Evolutionary conservation across 2,329 filamentous ascomycete species (phyloP), one percentile per base, ranked within the genome.

Genomic region (Scleromitrula shiraiana): DNA sequence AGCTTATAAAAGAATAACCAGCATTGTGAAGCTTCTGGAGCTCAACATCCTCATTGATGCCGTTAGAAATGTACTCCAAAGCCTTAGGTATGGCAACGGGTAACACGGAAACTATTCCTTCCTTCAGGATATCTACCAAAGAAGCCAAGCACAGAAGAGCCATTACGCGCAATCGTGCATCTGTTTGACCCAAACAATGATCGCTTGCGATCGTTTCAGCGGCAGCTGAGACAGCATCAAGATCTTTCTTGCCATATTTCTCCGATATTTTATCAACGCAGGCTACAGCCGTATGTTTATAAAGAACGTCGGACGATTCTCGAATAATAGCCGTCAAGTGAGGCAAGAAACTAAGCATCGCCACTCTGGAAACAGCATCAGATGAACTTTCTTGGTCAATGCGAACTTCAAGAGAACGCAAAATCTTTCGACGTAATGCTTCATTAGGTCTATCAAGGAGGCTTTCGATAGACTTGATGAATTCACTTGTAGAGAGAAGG

Each of bases 261-360:
- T 96, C 90, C 2, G 87, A 80, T 53, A 98, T 94, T 65, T 88
- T 87, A 68, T 96, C 90, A 37, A 97, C 83, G 59, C 91, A 97
- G 29, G 82, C 82, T 53, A 98, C 82, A 1, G 90, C 87, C 9
- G 87, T 88, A 59, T 89, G 83, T 67, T 91, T 89, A 64, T 93
- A 83, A 23, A 80, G 74, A 45, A 84, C 77, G 56, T 93, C 82
- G 26, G 76, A 71, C 6, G 85, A 84, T 41, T 84, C 77, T 47
- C 83, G 74, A 50, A 98, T 79, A 38, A 94, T 85, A 17, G 77
- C 74, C 15, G 86, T 87, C 52, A 95, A 75, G 56, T 83, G 83
- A 9, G 87, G 83, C 55, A 95, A 64, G 72, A 96, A 93, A 9
- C 81, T 77, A 29, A 95, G 73, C 60, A 95, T 72, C 0, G 83